Evolutionary conservation across 768 basidiomycete species (phyloP), one percentile per base, ranked within the genome.

Genomic region (Xanthoconium purpureum): DNA sequence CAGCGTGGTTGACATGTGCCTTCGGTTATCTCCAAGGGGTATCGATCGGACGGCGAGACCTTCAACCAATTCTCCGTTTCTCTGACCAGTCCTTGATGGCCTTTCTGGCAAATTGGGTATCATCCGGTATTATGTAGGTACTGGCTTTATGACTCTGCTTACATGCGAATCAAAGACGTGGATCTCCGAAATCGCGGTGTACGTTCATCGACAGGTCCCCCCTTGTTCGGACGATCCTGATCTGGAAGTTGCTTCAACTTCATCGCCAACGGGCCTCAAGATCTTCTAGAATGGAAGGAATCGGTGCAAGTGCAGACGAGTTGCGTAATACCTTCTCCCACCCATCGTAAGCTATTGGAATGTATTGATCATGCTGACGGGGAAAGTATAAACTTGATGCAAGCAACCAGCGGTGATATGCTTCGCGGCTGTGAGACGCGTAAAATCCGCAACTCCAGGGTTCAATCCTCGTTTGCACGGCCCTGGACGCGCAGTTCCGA

Each of bases 231-330:
- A 47, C 42, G 35, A 39, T n/a, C 50, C 56, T 51, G 46, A 67
- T 61, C 56, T 36, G 52, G 59, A 40, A 48, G 15, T 13, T 47
- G 44, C 54, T 50, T 48, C 30, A 37, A 30, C 48, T 35, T 44
- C 44, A 38, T 51, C 40, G 35, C 47, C 36, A 36, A 55, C 55
- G 51, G 58, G 58, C 50, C 55, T 56, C 54, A 51, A 60, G 57
- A 60, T 57, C 36, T 6, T 63, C 57, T 51, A 56, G 55, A 63
- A 68, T 66, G 62, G 66, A 64, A 66, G 48, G 10, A 46, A 17
- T 47, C 54, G 33, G 9, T 32, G 43, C 49, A 49, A n/a, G 30
- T 52, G 32, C 7, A 36, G 48, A 57, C 54, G 47, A 47, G 52
- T 65, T 54, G 45, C 61, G 56, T 59, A 57, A 66, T 30, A 15